phyloP scores from a whole-genome alignment of 2,329 filamentous ascomycete genomes.

The Corinectria fuckeliana region DNA sequence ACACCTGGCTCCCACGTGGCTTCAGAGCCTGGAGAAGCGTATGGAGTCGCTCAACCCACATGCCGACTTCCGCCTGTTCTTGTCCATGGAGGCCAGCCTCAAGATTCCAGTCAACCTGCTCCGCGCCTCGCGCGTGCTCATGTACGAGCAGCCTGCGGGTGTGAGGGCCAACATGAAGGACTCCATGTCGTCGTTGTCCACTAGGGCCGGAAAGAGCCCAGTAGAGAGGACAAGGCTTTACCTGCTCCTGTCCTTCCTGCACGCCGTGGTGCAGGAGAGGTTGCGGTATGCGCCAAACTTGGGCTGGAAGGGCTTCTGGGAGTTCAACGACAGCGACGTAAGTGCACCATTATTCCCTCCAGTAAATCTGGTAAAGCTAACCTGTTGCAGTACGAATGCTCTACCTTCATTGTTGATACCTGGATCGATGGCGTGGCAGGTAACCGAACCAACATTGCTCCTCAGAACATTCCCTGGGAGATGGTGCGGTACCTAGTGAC shows the following conservation, averaged over 20 bases:
- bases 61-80: slow-evolving; percentile 89
- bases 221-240: slow-evolving; percentile 92
- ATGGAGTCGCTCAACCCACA: slow-evolving; percentile 96
- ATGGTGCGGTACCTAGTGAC: slow-evolving; percentile 90
- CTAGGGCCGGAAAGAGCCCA: slow-evolving; percentile 78
- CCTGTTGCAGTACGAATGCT: slow-evolving; percentile 83
- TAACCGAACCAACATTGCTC: slow-evolving; percentile 90
- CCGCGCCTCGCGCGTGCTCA: slow-evolving; percentile 89
- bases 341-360: slow-evolving; percentile 52
- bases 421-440: slow-evolving; percentile 87
- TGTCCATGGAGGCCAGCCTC: slow-evolving; percentile 96
- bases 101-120: slow-evolving; percentile 98
- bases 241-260: slow-evolving; percentile 88
- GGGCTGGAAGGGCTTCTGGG: slow-evolving; percentile 99
- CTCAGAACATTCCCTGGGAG: slow-evolving; percentile 93
- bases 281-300: slow-evolving; percentile 91
- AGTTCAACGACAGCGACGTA: slow-evolving; percentile 99
- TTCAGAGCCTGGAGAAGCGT: slow-evolving; percentile 96
- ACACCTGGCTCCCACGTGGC: slow-evolving; percentile 92
- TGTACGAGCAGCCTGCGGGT: slow-evolving; percentile 98
- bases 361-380: slow-evolving; percentile 12
- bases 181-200: slow-evolving; percentile 82
- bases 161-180: slow-evolving; percentile 99
- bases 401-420: slow-evolving; percentile 91
- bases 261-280: slow-evolving; percentile 94